phyloP scores from a whole-genome alignment of 768 basidiomycete genomes.

The Exsudoporus frostii region DNA sequence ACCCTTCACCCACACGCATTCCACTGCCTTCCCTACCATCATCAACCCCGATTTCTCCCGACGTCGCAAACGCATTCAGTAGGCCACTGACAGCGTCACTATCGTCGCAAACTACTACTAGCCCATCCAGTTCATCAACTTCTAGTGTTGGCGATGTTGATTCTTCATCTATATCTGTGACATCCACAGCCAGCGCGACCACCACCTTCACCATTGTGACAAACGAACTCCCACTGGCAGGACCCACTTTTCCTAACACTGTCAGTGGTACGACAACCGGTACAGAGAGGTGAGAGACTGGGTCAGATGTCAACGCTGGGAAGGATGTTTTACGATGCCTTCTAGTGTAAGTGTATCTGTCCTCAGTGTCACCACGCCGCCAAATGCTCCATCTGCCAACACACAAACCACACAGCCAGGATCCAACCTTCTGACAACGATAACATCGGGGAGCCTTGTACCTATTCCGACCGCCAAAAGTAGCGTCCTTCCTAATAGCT shows the following conservation, averaged over 20 bases:
- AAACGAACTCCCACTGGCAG: not conserved
- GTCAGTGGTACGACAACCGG: not conserved
- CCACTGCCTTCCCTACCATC: not conserved
- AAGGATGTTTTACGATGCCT: not conserved
- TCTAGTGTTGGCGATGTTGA: not conserved
- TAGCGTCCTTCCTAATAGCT: not conserved
- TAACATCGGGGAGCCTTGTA: not conserved
- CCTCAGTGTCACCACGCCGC: not conserved
- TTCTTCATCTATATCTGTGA: not conserved
- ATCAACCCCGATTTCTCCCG: not conserved
- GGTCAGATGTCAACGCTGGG: not conserved
- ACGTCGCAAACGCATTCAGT: not conserved
- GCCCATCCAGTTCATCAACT: not conserved
- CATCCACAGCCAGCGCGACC: not conserved
- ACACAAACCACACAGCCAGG: not conserved
- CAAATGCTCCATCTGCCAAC: not conserved
- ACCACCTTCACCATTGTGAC: not conserved
- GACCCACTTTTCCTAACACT: not conserved
- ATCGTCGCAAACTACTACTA: not conserved
- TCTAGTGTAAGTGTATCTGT: not conserved
- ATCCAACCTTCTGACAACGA: constrained; percentile 1
- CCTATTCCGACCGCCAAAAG: constrained; percentile 3
- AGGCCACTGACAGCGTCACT: not conserved
- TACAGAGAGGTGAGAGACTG: constrained; percentile 8
- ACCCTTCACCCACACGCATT: not conserved